Conservation (phyloP, 371 early-diverging fungal genomes). For the Apophysomyces trapeziformis region DNA sequence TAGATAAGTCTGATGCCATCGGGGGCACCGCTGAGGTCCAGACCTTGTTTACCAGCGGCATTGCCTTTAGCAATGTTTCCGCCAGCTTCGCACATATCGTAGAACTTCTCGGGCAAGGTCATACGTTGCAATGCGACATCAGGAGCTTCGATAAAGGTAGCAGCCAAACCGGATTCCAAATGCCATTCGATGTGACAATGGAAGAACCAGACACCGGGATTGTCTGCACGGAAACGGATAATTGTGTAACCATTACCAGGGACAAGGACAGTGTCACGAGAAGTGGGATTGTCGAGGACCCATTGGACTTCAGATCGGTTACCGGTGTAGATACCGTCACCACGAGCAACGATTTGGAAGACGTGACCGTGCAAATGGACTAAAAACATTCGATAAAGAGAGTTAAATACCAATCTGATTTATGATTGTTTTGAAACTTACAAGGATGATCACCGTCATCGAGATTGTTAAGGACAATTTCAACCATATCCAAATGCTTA, state of each 20-base stretch:
- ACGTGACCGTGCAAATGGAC: constrained; percentile 85
- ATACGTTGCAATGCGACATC: constrained; percentile 49
- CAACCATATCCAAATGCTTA: constrained; percentile 48
- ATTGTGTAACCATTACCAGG: constrained; percentile 63
- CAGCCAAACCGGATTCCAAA: constrained; percentile 62
- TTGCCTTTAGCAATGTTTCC: constrained; percentile 64
- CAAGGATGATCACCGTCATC: constrained; percentile 69
- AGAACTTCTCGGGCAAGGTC: constrained; percentile 46
- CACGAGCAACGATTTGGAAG: constrained; percentile 72
- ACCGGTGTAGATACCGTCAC: constrained; percentile 43
- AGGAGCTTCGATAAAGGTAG: constrained; percentile 73
- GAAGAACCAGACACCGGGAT: constrained; percentile 78
- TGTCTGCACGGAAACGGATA: constrained; percentile 72
- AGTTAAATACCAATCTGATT: background rate
- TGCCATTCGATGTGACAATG: constrained; percentile 89
- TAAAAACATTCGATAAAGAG: background rate
- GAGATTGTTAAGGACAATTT: constrained; percentile 66
- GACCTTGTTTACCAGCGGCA: constrained; percentile 70
- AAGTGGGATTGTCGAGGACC: constrained; percentile 54
- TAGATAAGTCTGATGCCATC: constrained; percentile 49
- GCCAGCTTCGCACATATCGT: constrained; percentile 57
- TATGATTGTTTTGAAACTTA: constrained; percentile 14
- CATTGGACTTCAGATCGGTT: constrained; percentile 30
- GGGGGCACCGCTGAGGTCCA: constrained; percentile 61
- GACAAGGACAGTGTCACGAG: constrained; percentile 70